Percentiles rank a stretch among this genome's conserved stretches.
phyloP scores from a whole-genome alignment of 768 basidiomycete genomes.

The Myochromella boudieri region DNA sequence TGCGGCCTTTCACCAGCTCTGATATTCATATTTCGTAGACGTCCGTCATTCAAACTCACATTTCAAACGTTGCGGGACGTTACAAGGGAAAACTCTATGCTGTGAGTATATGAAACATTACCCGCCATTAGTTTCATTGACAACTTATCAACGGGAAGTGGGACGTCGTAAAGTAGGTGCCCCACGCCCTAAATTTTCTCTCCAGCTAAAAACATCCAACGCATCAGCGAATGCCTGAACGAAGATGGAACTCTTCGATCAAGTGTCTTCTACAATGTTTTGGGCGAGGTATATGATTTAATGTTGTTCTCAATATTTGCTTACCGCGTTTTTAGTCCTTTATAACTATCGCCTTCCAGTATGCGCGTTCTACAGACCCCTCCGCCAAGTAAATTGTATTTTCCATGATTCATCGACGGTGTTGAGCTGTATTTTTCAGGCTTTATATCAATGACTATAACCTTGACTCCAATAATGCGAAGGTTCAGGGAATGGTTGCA shows the following conservation, averaged over 20 bases:
- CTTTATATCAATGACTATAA: constrained; percentile 47
- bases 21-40: constrained; percentile 23
- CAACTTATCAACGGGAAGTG: constrained; percentile 26
- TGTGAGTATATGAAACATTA: constrained; percentile 16
- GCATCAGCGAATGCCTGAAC: constrained; percentile 47
- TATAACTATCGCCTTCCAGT: constrained; percentile 51
- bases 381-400: constrained; percentile 37
- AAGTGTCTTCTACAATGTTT: constrained; percentile 47
- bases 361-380: constrained; percentile 48
- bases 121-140: background rate
- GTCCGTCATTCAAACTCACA: constrained; percentile 46
- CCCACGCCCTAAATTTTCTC: background rate
- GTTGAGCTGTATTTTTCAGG: constrained; percentile 10
- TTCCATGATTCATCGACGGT: background rate
- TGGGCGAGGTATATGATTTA: constrained; percentile 35
- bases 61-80: constrained; percentile 41
- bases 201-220: background rate
- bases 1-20: background rate
- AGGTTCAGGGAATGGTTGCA: constrained; percentile 36
- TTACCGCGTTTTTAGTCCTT: constrained; percentile 31
- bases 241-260: constrained; percentile 48
- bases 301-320: background rate
- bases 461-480: constrained; percentile 50
- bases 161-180: constrained; percentile 42
- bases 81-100: constrained; percentile 48